phyloP scores from a whole-genome alignment of 2,329 filamentous ascomycete genomes.

The Malbranchea cinnamomea region DNA sequence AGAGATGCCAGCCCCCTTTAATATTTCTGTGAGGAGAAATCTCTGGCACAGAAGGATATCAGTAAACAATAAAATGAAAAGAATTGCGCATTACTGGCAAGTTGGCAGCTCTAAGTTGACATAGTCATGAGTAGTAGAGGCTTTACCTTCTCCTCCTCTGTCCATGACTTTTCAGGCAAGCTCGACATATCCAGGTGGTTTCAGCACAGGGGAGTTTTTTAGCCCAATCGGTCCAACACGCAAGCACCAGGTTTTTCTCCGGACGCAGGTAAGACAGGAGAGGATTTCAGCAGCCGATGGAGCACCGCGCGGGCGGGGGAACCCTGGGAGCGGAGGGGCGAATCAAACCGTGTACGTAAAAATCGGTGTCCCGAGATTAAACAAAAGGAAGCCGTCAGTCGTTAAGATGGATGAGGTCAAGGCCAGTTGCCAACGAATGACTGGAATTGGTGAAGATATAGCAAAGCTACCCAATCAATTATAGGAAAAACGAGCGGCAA shows the following conservation, averaged over 20 bases:
- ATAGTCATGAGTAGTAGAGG: not conserved
- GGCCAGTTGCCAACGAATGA: too few relatives aligned
- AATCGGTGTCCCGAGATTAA: not conserved
- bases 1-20: constrained; percentile 25
- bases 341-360: too few relatives aligned
- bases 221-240: constrained; percentile 13
- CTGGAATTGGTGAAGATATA: too few relatives aligned
- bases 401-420: too few relatives aligned
- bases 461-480: too few relatives aligned
- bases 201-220: too few relatives aligned
- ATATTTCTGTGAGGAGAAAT: constrained; percentile 27
- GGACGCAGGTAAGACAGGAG: not conserved
- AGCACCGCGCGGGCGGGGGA: not conserved
- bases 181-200: constrained; percentile 29
- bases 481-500: too few relatives aligned
- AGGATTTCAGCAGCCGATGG: too few relatives aligned
- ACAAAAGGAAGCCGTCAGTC: not conserved
- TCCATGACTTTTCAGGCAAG: constrained; percentile 28
- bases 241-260: constrained; percentile 3
- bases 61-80: constrained; percentile 4
- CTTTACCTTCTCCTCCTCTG: constrained; percentile 31
- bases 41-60: constrained; percentile 17
- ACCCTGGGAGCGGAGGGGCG: too few relatives aligned
- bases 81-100: constrained; percentile 1
- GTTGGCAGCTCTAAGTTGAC: not conserved